Percentiles rank a stretch among this genome's conserved stretches.
These are phyloP conservation scores for Bidens hawaiensis DNA, from an alignment of 140 eudicot species.

Conservation along the genomic window DNA sequence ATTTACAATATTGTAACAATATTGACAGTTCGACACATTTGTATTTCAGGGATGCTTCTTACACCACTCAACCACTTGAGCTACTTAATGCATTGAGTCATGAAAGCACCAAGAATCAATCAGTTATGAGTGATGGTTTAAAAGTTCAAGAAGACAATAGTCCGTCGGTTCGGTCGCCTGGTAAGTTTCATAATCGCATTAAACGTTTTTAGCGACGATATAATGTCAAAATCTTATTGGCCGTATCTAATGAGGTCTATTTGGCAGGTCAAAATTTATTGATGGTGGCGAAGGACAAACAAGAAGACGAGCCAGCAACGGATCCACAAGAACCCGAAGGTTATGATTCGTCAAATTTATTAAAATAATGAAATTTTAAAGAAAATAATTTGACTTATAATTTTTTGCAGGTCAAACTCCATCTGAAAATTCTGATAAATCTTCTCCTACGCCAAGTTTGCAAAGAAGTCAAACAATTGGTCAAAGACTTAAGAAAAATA, in stretches of 20 bases:
- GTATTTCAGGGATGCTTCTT: constrained; percentile 75
- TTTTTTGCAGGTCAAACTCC: constrained; percentile 54
- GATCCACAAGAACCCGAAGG: constrained; percentile 60
- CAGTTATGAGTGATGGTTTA: constrained; percentile 19
- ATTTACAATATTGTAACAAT: no score
- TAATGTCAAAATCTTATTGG: background rate
- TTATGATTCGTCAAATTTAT: constrained; percentile 17
- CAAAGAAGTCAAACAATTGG: constrained; percentile 83
- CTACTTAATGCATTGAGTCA: constrained; percentile 65
- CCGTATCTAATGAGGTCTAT: constrained; percentile 9
- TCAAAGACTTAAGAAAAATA: constrained; percentile 86
- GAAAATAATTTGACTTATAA: background rate
- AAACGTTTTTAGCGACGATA: background rate
- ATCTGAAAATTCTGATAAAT: constrained; percentile 48
- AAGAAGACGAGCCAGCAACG: constrained; percentile 30
- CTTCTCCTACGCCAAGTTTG: constrained; percentile 36
- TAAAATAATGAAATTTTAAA: constrained; percentile 9
- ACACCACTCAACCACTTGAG: constrained; percentile 88
- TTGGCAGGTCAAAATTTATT: constrained; percentile 26
- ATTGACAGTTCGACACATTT: no score
- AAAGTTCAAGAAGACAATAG: constrained; percentile 33
- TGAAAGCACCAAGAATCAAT: constrained; percentile 39
- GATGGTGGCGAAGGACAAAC: constrained; percentile 35
- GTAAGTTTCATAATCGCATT: background rate
- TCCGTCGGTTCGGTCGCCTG: constrained; percentile 15